Conservation (phyloP, 768 basidiomycete genomes). For the Suillus americanus region DNA sequence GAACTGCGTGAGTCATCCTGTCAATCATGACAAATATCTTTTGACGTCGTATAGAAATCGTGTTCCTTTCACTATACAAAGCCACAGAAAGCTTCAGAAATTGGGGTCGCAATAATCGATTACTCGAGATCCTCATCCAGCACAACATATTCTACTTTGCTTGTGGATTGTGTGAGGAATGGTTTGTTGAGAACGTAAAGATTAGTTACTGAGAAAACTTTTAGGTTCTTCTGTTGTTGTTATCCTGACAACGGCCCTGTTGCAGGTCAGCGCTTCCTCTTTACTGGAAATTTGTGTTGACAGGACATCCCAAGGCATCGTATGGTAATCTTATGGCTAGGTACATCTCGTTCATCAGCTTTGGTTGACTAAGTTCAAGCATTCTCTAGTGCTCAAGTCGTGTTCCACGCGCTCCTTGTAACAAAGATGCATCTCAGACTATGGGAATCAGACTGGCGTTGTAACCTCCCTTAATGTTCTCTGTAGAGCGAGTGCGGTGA, state of each 20-base stretch:
- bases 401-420: neutral
- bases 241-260: neutral
- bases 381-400: neutral
- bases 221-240: neutral
- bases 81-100: neutral
- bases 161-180: neutral
- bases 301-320: neutral
- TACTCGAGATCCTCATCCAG: neutral
- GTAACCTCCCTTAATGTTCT: neutral
- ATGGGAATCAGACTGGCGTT: neutral
- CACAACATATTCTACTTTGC: slow-evolving; percentile 4
- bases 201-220: neutral
- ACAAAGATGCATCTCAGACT: neutral
- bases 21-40: neutral
- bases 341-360: too few species aligned
- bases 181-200: neutral
- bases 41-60: neutral
- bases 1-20: neutral
- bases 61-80: neutral
- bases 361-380: neutral
- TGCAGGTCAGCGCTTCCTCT: neutral
- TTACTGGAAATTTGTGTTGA: neutral
- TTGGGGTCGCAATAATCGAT: neutral
- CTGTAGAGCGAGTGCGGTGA: neutral
- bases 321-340: neutral